Evolutionary conservation across 306 rosid species (phyloP).

Genomic region (Malus orientalis): DNA sequence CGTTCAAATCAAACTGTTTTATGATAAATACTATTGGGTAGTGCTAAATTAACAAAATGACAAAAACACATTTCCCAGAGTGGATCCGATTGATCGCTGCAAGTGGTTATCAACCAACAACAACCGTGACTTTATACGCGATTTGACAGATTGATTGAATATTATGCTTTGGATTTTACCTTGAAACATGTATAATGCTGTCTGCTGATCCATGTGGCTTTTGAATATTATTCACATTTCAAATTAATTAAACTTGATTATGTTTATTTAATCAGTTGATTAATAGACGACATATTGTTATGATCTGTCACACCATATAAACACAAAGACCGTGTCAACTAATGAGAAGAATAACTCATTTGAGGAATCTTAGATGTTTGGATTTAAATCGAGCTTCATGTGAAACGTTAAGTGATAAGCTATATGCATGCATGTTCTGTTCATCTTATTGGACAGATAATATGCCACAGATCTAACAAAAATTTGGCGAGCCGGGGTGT

Average conservation of each 20-base stretch:
- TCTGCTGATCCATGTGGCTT: not conserved
- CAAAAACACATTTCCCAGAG: too few species aligned
- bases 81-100: too few species aligned
- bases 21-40: too few species aligned
- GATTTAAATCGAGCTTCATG: not conserved
- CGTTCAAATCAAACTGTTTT: too few species aligned
- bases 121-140: too few species aligned
- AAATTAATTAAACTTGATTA: not conserved
- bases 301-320: not conserved
- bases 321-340: not conserved
- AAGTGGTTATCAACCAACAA: too few species aligned
- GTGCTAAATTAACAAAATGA: too few species aligned
- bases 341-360: not conserved
- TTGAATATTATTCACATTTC: not conserved
- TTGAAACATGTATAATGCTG: not conserved
- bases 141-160: too few species aligned
- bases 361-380: not conserved
- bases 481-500: not conserved
- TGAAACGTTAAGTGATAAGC: not conserved
- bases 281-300: not conserved
- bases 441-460: not conserved
- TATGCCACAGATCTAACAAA: not conserved
- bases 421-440: not conserved
- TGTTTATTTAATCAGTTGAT: not conserved
- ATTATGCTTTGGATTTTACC: not conserved